phyloP scores from a whole-genome alignment of 495 filamentous ascomycete genomes.

The Tuber magnatum region DNA sequence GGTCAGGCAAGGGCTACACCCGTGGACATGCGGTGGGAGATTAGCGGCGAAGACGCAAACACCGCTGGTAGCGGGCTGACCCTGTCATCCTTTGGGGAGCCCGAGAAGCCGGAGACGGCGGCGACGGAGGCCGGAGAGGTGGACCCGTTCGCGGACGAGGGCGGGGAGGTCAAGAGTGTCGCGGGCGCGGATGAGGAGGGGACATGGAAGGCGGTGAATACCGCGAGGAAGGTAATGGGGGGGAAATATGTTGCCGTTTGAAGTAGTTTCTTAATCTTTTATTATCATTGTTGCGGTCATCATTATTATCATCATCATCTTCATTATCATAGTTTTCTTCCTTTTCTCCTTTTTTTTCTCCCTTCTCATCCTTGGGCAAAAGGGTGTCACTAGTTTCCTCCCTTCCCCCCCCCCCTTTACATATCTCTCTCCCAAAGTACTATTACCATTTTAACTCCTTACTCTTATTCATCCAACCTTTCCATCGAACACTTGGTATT shows the following conservation, averaged over 20 bases:
- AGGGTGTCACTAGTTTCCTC: background rate
- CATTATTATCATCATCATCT: conserved; percentile 15
- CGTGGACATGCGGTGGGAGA: conserved; percentile 45
- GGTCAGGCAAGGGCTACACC: conserved; percentile 65
- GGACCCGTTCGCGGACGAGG: conserved; percentile 66
- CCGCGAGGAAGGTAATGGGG: conserved; percentile 64
- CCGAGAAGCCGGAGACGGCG: conserved; percentile 33
- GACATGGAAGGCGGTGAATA: conserved; percentile 66
- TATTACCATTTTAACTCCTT: background rate
- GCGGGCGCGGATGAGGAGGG: conserved; percentile 41
- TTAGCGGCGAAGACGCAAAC: conserved; percentile 45
- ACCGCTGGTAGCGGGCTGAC: conserved; percentile 56
- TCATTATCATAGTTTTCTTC: conserved; percentile 16
- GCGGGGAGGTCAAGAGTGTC: conserved; percentile 35
- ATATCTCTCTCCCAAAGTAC: background rate
- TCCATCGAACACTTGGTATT: background rate
- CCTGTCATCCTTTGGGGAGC: conserved; percentile 48
- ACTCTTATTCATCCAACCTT: background rate
- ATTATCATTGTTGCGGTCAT: conserved; percentile 39
- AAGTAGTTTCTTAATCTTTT: conserved; percentile 31
- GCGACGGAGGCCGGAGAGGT: conserved; percentile 43
- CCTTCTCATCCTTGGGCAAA: background rate
- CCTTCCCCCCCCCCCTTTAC: background rate
- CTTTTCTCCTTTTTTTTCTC: conserved; percentile 10
- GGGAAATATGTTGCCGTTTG: conserved; percentile 63